Base-by-base conservation (phyloP, 1,284 basidiomycete species). In the Meira nashicola region DNA sequence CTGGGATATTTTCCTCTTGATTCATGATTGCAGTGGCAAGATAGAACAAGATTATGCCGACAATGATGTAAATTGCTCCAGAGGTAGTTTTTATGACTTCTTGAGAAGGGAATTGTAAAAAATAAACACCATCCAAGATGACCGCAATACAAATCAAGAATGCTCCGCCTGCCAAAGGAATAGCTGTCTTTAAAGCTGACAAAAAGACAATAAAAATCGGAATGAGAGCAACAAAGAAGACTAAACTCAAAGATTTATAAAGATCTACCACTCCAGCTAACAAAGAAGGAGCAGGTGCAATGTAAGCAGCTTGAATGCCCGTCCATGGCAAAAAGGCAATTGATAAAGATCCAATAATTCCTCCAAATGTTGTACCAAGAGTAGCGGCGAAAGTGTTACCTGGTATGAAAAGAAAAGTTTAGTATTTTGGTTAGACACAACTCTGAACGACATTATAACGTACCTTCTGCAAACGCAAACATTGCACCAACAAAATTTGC, bases 271-370 rank as follows among this genome's bases (percentile, higher is more conserved):
- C 33, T 14, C 67, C 67, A 0, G 11, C 54, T 8, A 25, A 9
- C 21, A 51, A 58, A 47, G 54, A 59, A 12, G 3, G n/a, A 5
- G 54, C 60, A 2, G 60, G 55, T 10, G 33, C 21, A 19, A 68
- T n/a, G 59, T 70, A 70, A 41, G 64, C 56, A 12, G 50, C 14
- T 23, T 68, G 63, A 19, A 70, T 63, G 3, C 68, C 66, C 8
- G 68, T 68, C 68, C 68, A 70, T 39, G 68, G 68, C 2, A 70
- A 57, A 64, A 70, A 68, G 51, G 63, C 60, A 9, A 70, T n/a
- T 5, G 43, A 61, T 1, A 55, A 17, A 15, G 61, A 63, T 5
- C 64, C 61, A 38, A 70, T 39, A 1, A 70, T 43, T 1, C 64
- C 64, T 5, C 60, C 66, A 3, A 70, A 52, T 21, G 58, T 48